Percentiles rank a stretch among this genome's conserved stretches.
phyloP scores from a whole-genome alignment of 2,329 filamentous ascomycete genomes.

The Fusarium sambucinum region DNA sequence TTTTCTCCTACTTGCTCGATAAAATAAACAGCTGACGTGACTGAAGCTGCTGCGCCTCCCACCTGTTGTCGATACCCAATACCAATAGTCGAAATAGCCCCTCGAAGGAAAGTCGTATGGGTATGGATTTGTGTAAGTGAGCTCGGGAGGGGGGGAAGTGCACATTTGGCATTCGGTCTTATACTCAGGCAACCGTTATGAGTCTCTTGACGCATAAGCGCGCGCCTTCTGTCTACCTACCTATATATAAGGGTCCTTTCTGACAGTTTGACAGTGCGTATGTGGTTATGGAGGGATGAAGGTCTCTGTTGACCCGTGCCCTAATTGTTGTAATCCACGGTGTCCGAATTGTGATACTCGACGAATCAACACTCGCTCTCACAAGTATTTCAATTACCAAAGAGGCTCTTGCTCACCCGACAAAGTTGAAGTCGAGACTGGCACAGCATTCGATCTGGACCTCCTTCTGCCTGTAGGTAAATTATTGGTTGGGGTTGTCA shows the following conservation, averaged over 20 bases:
- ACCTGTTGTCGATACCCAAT: neutral
- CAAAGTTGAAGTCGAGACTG: neutral
- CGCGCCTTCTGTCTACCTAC: neutral
- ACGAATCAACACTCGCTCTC: slow-evolving; percentile 11
- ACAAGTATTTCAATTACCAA: no score
- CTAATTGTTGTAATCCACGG: slow-evolving; percentile 15
- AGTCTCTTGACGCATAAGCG: neutral
- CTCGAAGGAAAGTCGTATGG: slow-evolving; percentile 17
- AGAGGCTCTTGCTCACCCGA: neutral
- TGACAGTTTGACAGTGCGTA: slow-evolving; percentile 22
- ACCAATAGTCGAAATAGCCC: slow-evolving; percentile 1
- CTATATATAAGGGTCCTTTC: neutral
- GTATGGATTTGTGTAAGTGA: slow-evolving; percentile 22
- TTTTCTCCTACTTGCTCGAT: neutral
- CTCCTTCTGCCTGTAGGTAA: neutral
- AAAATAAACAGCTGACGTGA: neutral
- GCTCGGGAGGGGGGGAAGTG: neutral
- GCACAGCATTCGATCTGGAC: neutral
- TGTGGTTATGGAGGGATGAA: slow-evolving; percentile 42
- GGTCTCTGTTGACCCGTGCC: slow-evolving; percentile 32
- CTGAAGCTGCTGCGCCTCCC: neutral
- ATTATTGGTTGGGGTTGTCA: neutral
- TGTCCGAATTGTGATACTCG: slow-evolving; percentile 38
- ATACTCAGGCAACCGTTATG: neutral
- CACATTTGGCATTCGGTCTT: neutral